Evolutionary conservation across 768 basidiomycete genomes (phyloP), one percentile per base, ranked within the genome.

Genomic region (Xanthoconium purpureum): DNA sequence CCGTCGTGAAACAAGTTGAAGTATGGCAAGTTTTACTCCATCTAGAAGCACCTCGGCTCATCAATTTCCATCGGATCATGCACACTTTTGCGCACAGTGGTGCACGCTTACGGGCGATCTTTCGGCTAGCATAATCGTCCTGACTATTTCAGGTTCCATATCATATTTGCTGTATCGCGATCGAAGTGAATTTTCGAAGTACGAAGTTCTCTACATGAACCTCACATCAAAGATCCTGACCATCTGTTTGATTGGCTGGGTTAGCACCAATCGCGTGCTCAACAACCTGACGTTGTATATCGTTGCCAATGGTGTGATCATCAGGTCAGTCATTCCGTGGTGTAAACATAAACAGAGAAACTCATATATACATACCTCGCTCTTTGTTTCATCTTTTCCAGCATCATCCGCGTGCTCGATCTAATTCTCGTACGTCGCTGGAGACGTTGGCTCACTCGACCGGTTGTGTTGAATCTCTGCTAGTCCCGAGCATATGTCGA

Each of bases 291-390:
- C 52, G 18, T 33, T 54, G 30, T 54, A 39, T 28, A 47, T 54
- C 38, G 53, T 54, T 13, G 38, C 45, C 45, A 54, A 46, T 28
- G 53, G 53, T 15, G 46, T 45, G 29, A 47, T 47, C 30, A 47
- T 38, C 10, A n/a, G 45, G 53, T 54, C 18, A 13, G 53, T 47
- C 37, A 17, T 18, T 3, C 6, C 36, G 13, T 39, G 33, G 17
- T 14, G 7, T 30, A 20, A 45, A 13, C 7, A 39, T 46, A 15
- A 6, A 32, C 8, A 14, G 13, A 9, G 12, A 12, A 15, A 14
- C 29, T 32, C 29, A 54, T 30, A 17, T 44, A 15, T 20, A 28
- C 20, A 12, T 17, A 6, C 14, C 13, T 15, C n/a, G 17, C 37
- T 10, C 13, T 37, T 6, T 40, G 4, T 20, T 33, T 42, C 32